Conservation (phyloP, 2,329 filamentous ascomycete genomes). For the Sclerotinia glacialis region DNA sequence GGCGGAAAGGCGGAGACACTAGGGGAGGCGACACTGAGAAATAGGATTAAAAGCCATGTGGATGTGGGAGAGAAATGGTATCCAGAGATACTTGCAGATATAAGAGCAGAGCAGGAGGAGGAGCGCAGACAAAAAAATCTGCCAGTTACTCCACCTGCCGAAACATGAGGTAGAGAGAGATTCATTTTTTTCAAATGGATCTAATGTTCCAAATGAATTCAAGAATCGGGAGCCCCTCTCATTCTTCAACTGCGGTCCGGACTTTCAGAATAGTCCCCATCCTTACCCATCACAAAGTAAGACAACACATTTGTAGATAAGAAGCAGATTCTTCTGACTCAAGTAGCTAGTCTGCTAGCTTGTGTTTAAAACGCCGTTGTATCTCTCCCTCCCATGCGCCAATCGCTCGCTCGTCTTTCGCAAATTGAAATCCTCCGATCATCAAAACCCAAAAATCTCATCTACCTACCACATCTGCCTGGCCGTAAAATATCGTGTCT, state of each 20-base stretch:
- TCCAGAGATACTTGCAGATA: constrained; percentile 54
- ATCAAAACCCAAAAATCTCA: constrained; percentile 8
- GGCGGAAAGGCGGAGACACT: constrained; percentile 60
- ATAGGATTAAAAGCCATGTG: constrained; percentile 80
- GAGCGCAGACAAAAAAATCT: constrained; percentile 36
- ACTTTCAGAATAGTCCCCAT: neutral
- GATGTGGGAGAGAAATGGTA: constrained; percentile 84
- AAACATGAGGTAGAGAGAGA: constrained; percentile 3
- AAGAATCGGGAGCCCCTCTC: neutral
- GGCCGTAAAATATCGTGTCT: constrained; percentile 20
- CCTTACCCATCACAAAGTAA: neutral
- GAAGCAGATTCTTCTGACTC: constrained; percentile 15
- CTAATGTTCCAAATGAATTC: neutral
- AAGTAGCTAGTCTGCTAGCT: constrained; percentile 18
- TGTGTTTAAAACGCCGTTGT: constrained; percentile 23
- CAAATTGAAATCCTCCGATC: constrained; percentile 14
- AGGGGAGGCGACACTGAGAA: constrained; percentile 80
- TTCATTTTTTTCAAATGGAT: constrained; percentile 1
- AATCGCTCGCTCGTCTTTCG: constrained; percentile 25
- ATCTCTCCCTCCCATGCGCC: constrained; percentile 33
- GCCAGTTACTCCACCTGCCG: constrained; percentile 17
- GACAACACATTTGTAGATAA: constrained; percentile 8
- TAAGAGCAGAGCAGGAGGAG: constrained; percentile 56
- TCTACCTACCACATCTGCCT: constrained; percentile 10
- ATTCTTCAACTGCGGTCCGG: neutral